Base-by-base conservation (phyloP, 768 basidiomycete species). In the Cystofilobasidium ferigula region DNA sequence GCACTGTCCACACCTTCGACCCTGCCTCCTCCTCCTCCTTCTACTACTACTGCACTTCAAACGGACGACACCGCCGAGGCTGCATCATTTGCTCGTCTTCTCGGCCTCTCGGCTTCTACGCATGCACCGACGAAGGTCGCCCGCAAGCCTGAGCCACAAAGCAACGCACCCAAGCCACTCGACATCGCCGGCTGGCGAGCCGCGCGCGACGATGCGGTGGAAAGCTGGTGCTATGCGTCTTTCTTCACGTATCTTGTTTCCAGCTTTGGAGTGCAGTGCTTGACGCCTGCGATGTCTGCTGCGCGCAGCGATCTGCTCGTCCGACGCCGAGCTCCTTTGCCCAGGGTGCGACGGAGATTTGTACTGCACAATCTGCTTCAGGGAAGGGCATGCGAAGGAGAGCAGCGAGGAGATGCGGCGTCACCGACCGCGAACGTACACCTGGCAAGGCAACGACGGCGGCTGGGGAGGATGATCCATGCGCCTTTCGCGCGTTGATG, bases 341-440 rank as follows among this genome's bases (percentile, higher is more conserved):
- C 48, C 48, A 7, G 62, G 47, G 20, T 62, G 62, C 45, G 62
- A 62, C 18, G 48, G 28, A 14, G 62, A 62, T 38, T 38, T 62
- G 7, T 62, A 62, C 53, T 62, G 62, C 48, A 4, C 8, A 12
- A 1, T n/a, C 3, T 62, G 62, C 45, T 62, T 62, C 38, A 4
- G 12, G 2, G 48, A 54, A 35, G 62, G 62, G 9, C 62, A 62
- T 28, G 32, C 9, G 20, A 51, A 40, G 4, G 62, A 62, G 34
- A 7, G 20, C 9, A 10, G 13, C n/a, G 62, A 62, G 28, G 47
- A 51, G 51, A 62, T 62, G 62, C 51, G 53, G 34, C 24, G 30
- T 7, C 62, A 62, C 26, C 62, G 62, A n/a, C 62, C 62, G n/a
- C 34, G 62, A 10, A 54, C n/a, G 45, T 62, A 34, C 40, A 34